phyloP scores from a whole-genome alignment of 495 filamentous ascomycete genomes.

The Penicillium nucicola region DNA sequence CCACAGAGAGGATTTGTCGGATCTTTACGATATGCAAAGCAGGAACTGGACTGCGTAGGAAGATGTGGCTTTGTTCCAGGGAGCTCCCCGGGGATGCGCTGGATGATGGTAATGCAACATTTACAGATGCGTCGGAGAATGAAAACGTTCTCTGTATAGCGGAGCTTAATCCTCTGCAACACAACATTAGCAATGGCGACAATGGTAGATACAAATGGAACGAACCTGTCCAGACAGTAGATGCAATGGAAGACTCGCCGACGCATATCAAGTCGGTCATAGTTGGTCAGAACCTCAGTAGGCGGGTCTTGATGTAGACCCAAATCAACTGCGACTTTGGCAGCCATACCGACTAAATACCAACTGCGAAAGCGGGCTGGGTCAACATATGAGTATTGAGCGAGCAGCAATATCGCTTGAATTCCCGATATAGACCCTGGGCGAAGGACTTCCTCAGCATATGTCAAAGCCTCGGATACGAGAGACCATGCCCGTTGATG shows the following conservation, averaged over 20 bases:
- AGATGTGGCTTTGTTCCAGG: slow-evolving; percentile 40
- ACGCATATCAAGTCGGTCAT: slow-evolving; percentile 66
- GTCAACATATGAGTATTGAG: slow-evolving; percentile 83
- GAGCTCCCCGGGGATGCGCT: slow-evolving; percentile 29
- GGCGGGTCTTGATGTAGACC: slow-evolving; percentile 87
- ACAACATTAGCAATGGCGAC: slow-evolving; percentile 2
- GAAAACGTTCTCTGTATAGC: slow-evolving; percentile 80
- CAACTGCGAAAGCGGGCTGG: slow-evolving; percentile 86
- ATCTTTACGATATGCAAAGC: slow-evolving; percentile 69
- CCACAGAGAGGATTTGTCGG: slow-evolving; percentile 71
- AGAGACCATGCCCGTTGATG: slow-evolving; percentile 64
- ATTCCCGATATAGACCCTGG: slow-evolving; percentile 80
- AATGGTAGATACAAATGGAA: neutral
- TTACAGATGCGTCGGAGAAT: slow-evolving; percentile 83
- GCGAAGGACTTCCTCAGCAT: slow-evolving; percentile 75
- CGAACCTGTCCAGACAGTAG: slow-evolving; percentile 80
- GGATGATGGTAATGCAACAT: slow-evolving; percentile 56
- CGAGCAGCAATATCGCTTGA: slow-evolving; percentile 79
- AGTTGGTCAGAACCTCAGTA: slow-evolving; percentile 56
- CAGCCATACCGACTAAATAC: slow-evolving; percentile 85
- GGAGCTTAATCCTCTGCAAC: slow-evolving; percentile 70
- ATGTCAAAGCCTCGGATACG: slow-evolving; percentile 65
- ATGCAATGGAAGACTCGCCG: slow-evolving; percentile 82
- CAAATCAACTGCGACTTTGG: slow-evolving; percentile 78
- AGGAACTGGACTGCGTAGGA: slow-evolving; percentile 46